phyloP scores from a whole-genome alignment of 2,329 filamentous ascomycete genomes.

The Arthrobotrys conoides region DNA sequence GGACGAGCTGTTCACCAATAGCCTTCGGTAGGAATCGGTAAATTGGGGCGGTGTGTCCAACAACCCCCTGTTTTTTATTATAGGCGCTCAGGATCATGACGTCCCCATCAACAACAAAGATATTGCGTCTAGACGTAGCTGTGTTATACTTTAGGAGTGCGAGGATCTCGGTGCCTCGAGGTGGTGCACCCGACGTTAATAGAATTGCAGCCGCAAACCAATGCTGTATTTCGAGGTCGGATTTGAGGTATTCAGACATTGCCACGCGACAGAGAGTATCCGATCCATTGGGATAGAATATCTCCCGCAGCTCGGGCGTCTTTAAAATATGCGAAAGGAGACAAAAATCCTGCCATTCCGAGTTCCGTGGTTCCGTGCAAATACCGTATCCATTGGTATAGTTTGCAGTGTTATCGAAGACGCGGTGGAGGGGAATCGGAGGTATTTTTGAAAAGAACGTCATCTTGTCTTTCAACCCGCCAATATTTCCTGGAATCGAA shows the following conservation, averaged over 20 bases:
- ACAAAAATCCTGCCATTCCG: background rate
- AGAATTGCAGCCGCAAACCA: conserved; percentile 25
- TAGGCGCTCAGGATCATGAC: conserved; percentile 17
- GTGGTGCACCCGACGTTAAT: conserved; percentile 17
- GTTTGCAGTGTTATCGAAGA: background rate
- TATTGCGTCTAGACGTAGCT: background rate
- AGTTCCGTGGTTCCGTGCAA: background rate
- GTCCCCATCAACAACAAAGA: conserved; percentile 23
- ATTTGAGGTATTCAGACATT: background rate
- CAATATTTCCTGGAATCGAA: background rate
- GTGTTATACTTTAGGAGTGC: conserved; percentile 4
- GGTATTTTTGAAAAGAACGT: background rate
- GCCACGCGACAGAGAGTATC: background rate
- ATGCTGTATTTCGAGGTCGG: background rate
- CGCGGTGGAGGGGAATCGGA: background rate
- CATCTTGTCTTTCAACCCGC: background rate
- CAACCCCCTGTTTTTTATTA: conserved; percentile 23
- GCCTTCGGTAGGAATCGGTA: background rate
- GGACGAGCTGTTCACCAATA: conserved; percentile 1
- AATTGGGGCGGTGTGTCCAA: conserved; percentile 2
- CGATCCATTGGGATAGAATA: background rate
- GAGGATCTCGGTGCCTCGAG: conserved; percentile 24
- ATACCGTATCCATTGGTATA: background rate
- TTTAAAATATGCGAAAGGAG: background rate
- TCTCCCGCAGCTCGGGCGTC: background rate